phyloP scores from a whole-genome alignment of 495 filamentous ascomycete genomes.

The Rusavskia elegans region DNA sequence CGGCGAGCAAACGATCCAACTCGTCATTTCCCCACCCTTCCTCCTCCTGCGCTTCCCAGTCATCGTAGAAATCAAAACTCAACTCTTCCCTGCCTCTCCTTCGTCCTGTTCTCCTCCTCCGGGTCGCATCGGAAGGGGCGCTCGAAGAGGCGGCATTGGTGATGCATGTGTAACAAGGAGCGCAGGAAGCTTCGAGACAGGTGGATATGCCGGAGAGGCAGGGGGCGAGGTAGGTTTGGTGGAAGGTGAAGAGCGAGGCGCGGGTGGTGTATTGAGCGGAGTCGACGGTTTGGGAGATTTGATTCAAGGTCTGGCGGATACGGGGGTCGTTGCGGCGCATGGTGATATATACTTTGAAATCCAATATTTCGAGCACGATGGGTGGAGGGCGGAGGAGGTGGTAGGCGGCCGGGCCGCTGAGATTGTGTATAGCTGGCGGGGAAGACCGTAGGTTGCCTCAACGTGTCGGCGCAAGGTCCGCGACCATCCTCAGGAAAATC shows the following conservation, averaged over 20 bases:
- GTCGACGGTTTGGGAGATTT: conserved; percentile 83
- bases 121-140: background rate
- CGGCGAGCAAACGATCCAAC: conserved; percentile 72
- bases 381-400: background rate
- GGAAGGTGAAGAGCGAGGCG: conserved; percentile 73
- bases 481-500: background rate
- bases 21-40: conserved; percentile 61
- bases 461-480: background rate
- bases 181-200: conserved; percentile 52
- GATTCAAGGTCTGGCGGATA: conserved; percentile 83
- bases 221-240: conserved; percentile 68
- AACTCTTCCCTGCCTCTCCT: conserved; percentile 48
- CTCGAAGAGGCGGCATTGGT: background rate
- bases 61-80: conserved; percentile 95
- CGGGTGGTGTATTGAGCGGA: conserved; percentile 83
- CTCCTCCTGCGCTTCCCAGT: conserved; percentile 75
- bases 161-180: conserved; percentile 45
- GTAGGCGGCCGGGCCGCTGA: background rate
- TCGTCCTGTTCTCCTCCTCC: background rate
- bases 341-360: background rate
- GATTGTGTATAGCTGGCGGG: too few species aligned
- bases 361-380: too few species aligned
- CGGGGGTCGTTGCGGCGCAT: conserved; percentile 76
- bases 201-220: conserved; percentile 53
- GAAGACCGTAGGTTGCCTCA: background rate